Base-by-base conservation (phyloP, 2,329 filamentous ascomycete genomes). In the Penicillium brevicompactum region DNA sequence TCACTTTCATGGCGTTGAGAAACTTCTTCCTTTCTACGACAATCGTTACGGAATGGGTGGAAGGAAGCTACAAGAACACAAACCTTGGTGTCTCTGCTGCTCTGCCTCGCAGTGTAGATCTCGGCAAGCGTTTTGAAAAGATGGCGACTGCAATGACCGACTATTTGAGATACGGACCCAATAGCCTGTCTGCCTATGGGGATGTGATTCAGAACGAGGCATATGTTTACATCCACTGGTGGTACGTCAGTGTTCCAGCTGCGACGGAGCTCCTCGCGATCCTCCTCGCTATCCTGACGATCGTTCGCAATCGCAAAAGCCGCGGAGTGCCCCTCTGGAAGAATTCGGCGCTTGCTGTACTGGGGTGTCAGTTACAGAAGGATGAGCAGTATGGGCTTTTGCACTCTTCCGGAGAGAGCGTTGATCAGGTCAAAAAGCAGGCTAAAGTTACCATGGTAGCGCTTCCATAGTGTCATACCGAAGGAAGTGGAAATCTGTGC, bases 301-400 rank as follows among this genome's bases (percentile, higher is more conserved):
- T 62, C 18, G 40, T 58, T 21, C 49, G 44, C 34, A 62, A 60
- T 51, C 53, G 55, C 7, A 44, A 27, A 34, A 55, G 58, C 16
- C 51, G 55, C 30, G 30, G 40, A 21, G 55, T 60, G 37, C 58
- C 58, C 6, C 27, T 62, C 21, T 62, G 58, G 60, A 62, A 62
- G 37, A 58, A 58, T 9, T 62, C 60, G 13, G 42, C 51, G 43
- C 60, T 62, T 34, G 60, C 60, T 10, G 51, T 62, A 49, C 30
- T 62, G 32, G 55, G 50, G 30, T 60, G 57, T 32, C 47, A 31
- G 40, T 30, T 27, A 6, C 24, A 54, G 31, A 53, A 60, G 38
- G 13, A 34, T 10, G 49, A 54, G 47, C 49, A 24, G 18, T 24
- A 46, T 42, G 56, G 49, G 31, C 32, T 58, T 10, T 45, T 61